Percentiles rank a stretch among this genome's conserved stretches.
phyloP scores from a whole-genome alignment of 805 yeast genomes.

The Isabelozyma gotoi region DNA sequence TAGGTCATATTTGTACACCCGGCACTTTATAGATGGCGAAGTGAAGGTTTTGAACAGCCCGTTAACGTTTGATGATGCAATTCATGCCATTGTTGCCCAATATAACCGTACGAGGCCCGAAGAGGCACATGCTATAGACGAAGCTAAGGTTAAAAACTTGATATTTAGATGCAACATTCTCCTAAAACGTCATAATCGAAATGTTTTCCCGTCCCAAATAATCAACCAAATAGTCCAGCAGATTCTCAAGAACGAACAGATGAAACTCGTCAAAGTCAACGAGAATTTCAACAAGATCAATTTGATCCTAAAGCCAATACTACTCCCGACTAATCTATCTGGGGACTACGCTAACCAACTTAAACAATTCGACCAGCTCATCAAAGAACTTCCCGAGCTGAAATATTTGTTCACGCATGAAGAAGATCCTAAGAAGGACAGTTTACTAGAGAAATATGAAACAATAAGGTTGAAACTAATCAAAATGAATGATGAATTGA shows the following conservation, averaged over 20 bases:
- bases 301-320: constrained; percentile 23
- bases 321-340: constrained; percentile 21
- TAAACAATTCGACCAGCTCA: constrained; percentile 21
- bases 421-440: background rate
- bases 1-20: background rate
- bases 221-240: constrained; percentile 37
- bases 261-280: constrained; percentile 25
- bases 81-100: background rate
- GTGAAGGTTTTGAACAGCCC: background rate
- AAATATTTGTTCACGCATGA: constrained; percentile 23
- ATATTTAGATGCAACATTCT: constrained; percentile 1
- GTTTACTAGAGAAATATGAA: constrained; percentile 18
- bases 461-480: constrained; percentile 14
- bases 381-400: constrained; percentile 32
- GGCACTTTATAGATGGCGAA: constrained; percentile 1
- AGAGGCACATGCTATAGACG: background rate
- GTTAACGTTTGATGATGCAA: background rate
- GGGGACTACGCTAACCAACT: constrained; percentile 11
- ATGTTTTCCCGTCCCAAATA: constrained; percentile 27
- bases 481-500: constrained; percentile 14
- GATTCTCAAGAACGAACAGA: constrained; percentile 29
- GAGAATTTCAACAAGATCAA: constrained; percentile 22
- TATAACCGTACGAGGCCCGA: background rate
- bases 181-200: constrained; percentile 24
- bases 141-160: constrained; percentile 6